Base-by-base conservation (phyloP, 257 asterid species). In the Ligustrum vulgare region DNA sequence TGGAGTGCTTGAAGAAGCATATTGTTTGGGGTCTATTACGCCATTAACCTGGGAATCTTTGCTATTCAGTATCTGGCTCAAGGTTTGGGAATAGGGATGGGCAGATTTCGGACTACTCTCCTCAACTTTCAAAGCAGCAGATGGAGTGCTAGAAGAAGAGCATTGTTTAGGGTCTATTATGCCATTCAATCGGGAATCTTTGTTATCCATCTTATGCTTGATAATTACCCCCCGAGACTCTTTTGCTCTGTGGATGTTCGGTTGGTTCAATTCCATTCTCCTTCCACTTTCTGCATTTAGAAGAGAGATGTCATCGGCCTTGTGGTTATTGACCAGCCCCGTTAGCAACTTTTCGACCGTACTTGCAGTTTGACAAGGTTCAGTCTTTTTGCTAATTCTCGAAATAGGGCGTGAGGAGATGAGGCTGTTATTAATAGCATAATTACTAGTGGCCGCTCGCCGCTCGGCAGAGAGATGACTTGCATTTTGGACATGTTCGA, bases 71-170 rank as follows among this genome's bases (percentile, higher is more conserved):
- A 87, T 84, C 71, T 77, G 70, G 75, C 82, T 78, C 77, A 82
- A 75, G 6, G 8, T n/a, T 56, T 20, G 82, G 77, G 73, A 68
- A 83, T 87, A 89, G 3, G 90, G 91, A 83, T 87, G 92, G 16
- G 90, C 87, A 34, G 85, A 78, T 58, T 83, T 82, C 79, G 41
- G 31, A n/a, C 63, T 62, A 45, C 73, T 77, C 76, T 82, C 80
- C 82, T 79, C 84, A 8, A 54, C 23, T 66, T 74, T 71, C 23
- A 49, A 65, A 77, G 83, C 20, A 67, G 74, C 66, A 58, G 75
- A 75, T 33, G 78, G 23, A 28, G 77, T 43, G 60, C 41, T 54
- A 12, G 79, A 71, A 22, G 84, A 75, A 35, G 60, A 43, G 71
- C 22, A 20, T 9, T 75, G 65, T 65, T 65, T 81, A 54, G 75